Percentiles rank a stretch among this genome's conserved stretches.
phyloP scores from a whole-genome alignment of 2,329 filamentous ascomycete species.

The Chalara sp. region DNA sequence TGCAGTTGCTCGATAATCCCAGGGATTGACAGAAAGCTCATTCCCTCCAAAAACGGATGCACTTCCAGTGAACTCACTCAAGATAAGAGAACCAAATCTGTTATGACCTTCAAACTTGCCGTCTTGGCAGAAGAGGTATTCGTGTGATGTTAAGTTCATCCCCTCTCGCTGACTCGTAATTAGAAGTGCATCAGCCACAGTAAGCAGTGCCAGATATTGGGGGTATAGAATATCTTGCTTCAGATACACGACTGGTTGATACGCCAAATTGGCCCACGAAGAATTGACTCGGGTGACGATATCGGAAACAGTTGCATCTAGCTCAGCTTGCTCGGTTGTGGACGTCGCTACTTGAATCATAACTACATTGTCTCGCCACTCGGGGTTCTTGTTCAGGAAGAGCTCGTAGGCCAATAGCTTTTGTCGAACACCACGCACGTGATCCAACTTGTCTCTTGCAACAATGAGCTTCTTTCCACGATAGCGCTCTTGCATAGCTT shows the following conservation, averaged over 20 bases:
- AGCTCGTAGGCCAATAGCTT: slow-evolving; percentile 86
- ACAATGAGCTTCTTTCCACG: slow-evolving; percentile 86
- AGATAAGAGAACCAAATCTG: slow-evolving; percentile 81
- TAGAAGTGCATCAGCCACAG: slow-evolving; percentile 85
- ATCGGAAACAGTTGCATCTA: slow-evolving; percentile 83
- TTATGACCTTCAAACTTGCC: slow-evolving; percentile 62
- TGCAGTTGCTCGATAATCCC: slow-evolving; percentile 86
- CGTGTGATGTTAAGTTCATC: slow-evolving; percentile 95
- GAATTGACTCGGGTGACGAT: slow-evolving; percentile 95
- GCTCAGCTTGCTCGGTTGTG: slow-evolving; percentile 78
- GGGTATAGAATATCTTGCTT: slow-evolving; percentile 91
- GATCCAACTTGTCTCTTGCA: slow-evolving; percentile 88
- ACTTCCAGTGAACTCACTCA: slow-evolving; percentile 93
- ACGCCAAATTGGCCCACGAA: slow-evolving; percentile 80
- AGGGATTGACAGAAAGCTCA: slow-evolving; percentile 84
- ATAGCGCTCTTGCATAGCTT: slow-evolving; percentile 76
- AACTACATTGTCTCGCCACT: slow-evolving; percentile 83
- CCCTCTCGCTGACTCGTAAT: slow-evolving; percentile 93
- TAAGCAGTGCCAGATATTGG: slow-evolving; percentile 87
- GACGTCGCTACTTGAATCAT: slow-evolving; percentile 92
- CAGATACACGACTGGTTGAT: slow-evolving; percentile 87
- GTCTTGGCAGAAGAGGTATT: slow-evolving; percentile 90
- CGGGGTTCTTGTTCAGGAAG: slow-evolving; percentile 87
- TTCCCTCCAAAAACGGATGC: slow-evolving; percentile 76
- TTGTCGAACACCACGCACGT: slow-evolving; percentile 85